These are phyloP conservation scores for Hymenoscyphus fraxineus DNA, from an alignment of 2,329 filamentous ascomycete genomes.

Conservation along the genomic window DNA sequence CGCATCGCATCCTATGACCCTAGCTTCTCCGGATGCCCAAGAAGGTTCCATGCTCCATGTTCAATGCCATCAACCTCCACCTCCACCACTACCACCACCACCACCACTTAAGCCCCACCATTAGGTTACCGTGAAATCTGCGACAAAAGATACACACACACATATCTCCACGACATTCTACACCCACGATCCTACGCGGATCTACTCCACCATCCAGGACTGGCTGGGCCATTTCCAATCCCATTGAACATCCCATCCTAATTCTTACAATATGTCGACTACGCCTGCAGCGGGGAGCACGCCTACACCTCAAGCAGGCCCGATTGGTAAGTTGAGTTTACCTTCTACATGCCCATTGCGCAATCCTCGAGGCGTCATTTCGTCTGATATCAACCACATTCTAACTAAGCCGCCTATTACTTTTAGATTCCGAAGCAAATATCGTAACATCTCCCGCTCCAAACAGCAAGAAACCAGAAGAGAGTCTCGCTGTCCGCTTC, in stretches of 20 bases:
- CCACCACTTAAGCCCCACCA: constrained; percentile 4
- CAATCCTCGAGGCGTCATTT: not conserved
- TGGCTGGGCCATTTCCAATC: not conserved
- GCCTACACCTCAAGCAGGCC: constrained; percentile 14
- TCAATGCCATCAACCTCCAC: not conserved
- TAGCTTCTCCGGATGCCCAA: not conserved
- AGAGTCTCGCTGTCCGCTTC: constrained; percentile 61
- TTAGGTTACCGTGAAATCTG: not conserved
- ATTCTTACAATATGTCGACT: constrained; percentile 16
- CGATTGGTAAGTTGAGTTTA: constrained; percentile 29
- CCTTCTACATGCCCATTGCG: constrained; percentile 5
- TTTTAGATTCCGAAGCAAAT: not conserved
- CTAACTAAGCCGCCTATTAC: not conserved
- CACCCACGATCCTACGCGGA: not conserved
- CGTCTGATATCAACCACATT: not conserved
- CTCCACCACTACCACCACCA: constrained; percentile 11
- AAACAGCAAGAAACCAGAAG: constrained; percentile 21
- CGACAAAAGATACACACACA: not conserved
- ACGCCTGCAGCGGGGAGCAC: constrained; percentile 18
- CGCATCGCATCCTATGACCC: not conserved
- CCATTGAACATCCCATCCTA: constrained; percentile 1
- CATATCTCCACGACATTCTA: not conserved
- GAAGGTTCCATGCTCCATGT: not conserved
- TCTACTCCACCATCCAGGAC: not conserved
- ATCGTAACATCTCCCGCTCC: constrained; percentile 9